Evolutionary conservation across 495 filamentous ascomycete species (phyloP), one percentile per base, ranked within the genome.

Genomic region (Penicillium paradoxum): DNA sequence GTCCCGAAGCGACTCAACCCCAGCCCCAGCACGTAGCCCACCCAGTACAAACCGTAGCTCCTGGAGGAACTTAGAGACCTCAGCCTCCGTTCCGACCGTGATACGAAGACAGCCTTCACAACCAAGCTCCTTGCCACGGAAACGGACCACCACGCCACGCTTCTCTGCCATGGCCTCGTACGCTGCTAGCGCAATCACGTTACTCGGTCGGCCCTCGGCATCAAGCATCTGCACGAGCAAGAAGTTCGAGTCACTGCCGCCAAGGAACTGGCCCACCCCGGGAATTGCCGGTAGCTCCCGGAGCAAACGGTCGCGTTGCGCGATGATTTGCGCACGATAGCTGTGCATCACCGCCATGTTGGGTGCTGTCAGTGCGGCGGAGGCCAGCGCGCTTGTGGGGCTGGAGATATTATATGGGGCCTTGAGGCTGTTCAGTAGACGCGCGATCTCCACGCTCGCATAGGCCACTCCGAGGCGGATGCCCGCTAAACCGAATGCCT

Each of bases 381-480:
- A 79, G 14, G 90, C 93, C 3, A 98, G 74, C n/a, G 83, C 84
- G 53, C 83, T 87, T 2, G 93, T 96, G 0, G 88, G 89, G 56
- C 82, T 89, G 29, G 88, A 85, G 60, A 97, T 83, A 66, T 95
- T 97, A 69, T 98, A 98, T 8, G 93, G 93, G 4, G 95, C 95
- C 70, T 97, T 97, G 43, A 98, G 72, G 57, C 76, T 88, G 69
- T 98, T 98, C 13, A 97, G 77, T 17, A 98, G 70, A 33, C 75
- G 79, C 11, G 82, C 84, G 19, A 89, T 80, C 48, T 84, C 76
- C 22, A 79, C 80, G 61, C 86, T 87, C 17, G 85, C 85, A 49
- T 85, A 87, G 3, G 85, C 88, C 6, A 79, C 78, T 1, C 81
- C 81, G 6, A 96, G 82, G 4, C 93, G 79, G 60, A 97, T 96